Base-by-base conservation (phyloP, 176 grass and related monocot genomes). In the Musa itinerans region DNA sequence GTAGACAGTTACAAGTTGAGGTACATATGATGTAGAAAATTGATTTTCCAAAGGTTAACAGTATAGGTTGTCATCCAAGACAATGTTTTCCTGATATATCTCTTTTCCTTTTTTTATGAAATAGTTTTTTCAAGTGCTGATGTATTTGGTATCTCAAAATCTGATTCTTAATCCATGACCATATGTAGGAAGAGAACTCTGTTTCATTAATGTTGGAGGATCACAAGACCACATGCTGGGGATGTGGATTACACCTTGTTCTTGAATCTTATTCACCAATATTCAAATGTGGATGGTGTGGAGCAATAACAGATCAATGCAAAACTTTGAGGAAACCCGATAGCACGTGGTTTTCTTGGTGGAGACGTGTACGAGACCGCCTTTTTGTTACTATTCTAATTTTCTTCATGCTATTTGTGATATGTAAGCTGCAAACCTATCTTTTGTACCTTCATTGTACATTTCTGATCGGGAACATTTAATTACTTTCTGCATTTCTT, bases 201-300 rank as follows among this genome's bases (percentile, higher is more conserved):
- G 78, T 80, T 73, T 81, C 88, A 71, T 93, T 88, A 59, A 89
- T 85, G 78, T 86, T 80, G 52, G 86, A 93, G 74, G 84, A 85
- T 83, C 89, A 87, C 68, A 86, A 98, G 56, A 81, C 83, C 53
- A 89, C 75, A 25, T 98, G 95, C 71, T 98, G 95, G 95, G 95
- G 90, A 63, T 98, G 95, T 53, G 95, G 95, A 29, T 82, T 98
- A 65, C 78, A 71, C 5, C 90, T 98, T 68, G 48, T 91, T 63
- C 87, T 94, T 67, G 71, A 84, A 81, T 74, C 78, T 57, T 89
- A 93, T 68, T 83, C 86, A 19, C 82, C 95, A 57, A 73, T 92
- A 71, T 98, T 79, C 74, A 98, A 98, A 84, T 98, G 95, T 79
- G 95, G 95, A 63, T 98, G 95, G 95, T 98, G 95, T 69, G 95